Evolutionary conservation across 352 stramenopile genomes (phyloP), one percentile per base, ranked within the genome.

Genomic region (Phytophthora foliorum): DNA sequence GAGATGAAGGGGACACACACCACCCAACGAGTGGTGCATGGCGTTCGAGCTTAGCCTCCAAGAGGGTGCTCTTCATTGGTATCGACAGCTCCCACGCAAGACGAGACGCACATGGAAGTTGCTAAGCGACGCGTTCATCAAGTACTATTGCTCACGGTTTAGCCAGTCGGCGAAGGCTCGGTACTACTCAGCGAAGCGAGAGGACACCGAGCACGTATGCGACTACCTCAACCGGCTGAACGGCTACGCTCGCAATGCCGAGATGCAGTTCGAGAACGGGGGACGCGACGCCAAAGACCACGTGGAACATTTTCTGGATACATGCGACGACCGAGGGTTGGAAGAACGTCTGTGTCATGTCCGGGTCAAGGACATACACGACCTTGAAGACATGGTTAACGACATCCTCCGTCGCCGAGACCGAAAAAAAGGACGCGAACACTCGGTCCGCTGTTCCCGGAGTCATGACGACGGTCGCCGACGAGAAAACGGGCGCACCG

Each of bases 131-230:
- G 49, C 27, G 27, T 56, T 56, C 31, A 42, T 56, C 25, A 42
- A 17, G 27, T 56, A 56, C n/a, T 56, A 56, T 14, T 44, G 29
- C 21, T 41, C 29, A 11, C 27, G 27, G 10, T 62, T 53, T 38
- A 44, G 11, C 29, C 54, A 62, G 16, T 50, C 54, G 1, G 54
- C 41, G 5, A 27, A 39, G 14, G 19, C 41, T 39, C 38, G 41
- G 27, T 62, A 62, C 41, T 62, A 62, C 42, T 53, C 54, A 9
- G 54, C 54, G 6, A 52, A 39, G 6, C n/a, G n/a, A n/a, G n/a
- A n/a, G n/a, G n/a, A n/a, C n/a, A n/a, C n/a, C n/a, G n/a, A n/a
- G n/a, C n/a, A n/a, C n/a, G n/a, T n/a, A n/a, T n/a, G n/a, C n/a
- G n/a, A n/a, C n/a, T n/a, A n/a, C n/a, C n/a, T n/a, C n/a, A n/a